Percentiles rank a stretch among this genome's conserved stretches.
Conservation (phyloP, 345 rosid genomes). For the Acer yangbiense region DNA sequence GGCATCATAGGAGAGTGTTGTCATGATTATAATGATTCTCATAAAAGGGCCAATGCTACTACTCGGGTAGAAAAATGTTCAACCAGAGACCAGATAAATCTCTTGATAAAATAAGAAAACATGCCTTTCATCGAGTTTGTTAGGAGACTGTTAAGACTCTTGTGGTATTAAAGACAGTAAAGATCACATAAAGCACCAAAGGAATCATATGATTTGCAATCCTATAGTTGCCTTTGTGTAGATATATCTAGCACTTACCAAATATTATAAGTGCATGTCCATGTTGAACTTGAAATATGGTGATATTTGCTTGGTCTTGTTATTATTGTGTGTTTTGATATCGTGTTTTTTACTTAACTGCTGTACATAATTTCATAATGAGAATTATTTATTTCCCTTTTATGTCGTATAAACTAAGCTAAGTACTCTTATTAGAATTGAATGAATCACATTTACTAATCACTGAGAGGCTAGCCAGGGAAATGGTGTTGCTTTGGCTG, state of each 20-base stretch:
- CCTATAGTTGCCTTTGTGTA: not conserved
- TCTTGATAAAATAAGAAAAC: not conserved
- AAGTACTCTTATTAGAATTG: not conserved
- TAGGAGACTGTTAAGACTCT: not conserved
- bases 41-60: not conserved
- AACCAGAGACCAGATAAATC: not conserved
- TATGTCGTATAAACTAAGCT: not conserved
- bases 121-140: not conserved
- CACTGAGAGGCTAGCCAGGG: not conserved
- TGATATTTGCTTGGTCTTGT: not conserved
- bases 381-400: not conserved
- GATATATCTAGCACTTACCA: not conserved
- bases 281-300: not conserved
- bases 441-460: not conserved
- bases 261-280: not conserved
- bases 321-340: not conserved
- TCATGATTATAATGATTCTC: not conserved
- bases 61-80: not conserved
- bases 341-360: not conserved
- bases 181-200: not conserved
- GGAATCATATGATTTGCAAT: not conserved
- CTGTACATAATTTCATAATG: not conserved
- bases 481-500: not conserved
- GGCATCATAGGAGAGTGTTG: not conserved
- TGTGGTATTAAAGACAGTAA: not conserved